Evolutionary conservation across 495 filamentous ascomycete species (phyloP), one percentile per base, ranked within the genome.

Genomic region (Penicillium diatomitis): DNA sequence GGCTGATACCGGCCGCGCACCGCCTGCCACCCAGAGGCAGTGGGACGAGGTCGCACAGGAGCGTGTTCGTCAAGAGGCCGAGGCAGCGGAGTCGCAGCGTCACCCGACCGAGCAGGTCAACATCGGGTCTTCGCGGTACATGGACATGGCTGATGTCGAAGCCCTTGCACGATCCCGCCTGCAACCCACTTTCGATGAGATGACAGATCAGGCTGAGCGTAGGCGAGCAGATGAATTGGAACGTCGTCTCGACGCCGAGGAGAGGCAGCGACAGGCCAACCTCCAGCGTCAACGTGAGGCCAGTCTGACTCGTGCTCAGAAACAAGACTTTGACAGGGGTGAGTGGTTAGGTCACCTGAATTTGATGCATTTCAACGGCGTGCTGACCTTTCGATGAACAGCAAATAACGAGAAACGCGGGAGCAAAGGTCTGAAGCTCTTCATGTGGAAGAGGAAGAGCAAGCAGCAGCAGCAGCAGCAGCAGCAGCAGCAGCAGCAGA

Each of bases 181-280:
- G n/a, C 86, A 88, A 63, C 92, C 92, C 11, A 79, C 92, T 0
- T 63, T 98, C n/a, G 86, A 96, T 58, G 88, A 95, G 54, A 94
- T 98, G 35, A 81, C 82, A 42, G 82, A 84, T 12, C 82, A 79
- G 32, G 84, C 85, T 0, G 86, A 91, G 57, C 69, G 70, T 41
- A 81, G 86, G 56, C 72, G 74, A 36, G 81, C 80, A 8, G 66
- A 74, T 46, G 79, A 84, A 40, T 58, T 79, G 34, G 82, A 83
- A 54, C 64, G 67, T 10, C 68, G 74, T 8, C 63, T 81, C 27
- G 77, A 84, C 49, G 66, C 72, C 40, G 73, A 79, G 51, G 68
- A 79, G 53, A 53, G 65, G 39, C 64, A 75, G 53, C 61, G 75
- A 46, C 52, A 64, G 30, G 65, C 68, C 32, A 63, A 62, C 36